phyloP scores from a whole-genome alignment of 192 early-diverging fungal species.

The Linnemannia hyalina region DNA sequence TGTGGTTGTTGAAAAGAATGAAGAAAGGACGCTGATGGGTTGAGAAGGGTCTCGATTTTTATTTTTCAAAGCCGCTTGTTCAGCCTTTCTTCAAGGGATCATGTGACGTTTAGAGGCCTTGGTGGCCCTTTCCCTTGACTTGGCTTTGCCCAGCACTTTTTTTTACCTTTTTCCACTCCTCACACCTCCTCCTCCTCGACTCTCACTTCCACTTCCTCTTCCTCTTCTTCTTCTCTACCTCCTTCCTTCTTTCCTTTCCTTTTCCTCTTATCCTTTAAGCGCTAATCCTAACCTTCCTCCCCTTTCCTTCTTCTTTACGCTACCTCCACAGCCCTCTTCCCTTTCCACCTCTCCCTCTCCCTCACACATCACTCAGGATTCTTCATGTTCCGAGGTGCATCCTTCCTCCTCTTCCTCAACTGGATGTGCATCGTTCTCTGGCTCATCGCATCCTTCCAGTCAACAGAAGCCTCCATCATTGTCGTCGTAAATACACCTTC shows the following conservation, averaged over 20 bases:
- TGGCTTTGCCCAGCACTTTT: neutral
- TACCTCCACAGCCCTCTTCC: neutral
- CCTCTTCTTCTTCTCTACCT: neutral
- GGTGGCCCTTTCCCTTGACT: neutral
- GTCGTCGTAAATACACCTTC: slow-evolving; percentile 47
- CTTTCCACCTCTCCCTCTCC: neutral
- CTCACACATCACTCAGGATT: neutral
- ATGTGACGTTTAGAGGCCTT: neutral
- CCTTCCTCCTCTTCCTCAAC: slow-evolving; percentile 37
- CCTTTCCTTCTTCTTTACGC: neutral
- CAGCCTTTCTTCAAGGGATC: neutral
- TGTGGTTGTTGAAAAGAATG: neutral
- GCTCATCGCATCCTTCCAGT: slow-evolving; percentile 40
- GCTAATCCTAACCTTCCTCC: neutral
- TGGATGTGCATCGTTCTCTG: slow-evolving; percentile 46
- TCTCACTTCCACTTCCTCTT: neutral
- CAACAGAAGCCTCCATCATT: slow-evolving; percentile 49
- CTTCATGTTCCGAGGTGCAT: slow-evolving; percentile 44
- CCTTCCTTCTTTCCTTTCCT: neutral
- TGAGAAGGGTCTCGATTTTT: neutral
- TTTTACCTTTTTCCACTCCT: neutral
- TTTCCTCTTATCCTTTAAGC: neutral
- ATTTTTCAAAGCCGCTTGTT: neutral
- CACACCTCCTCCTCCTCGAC: too few relatives aligned
- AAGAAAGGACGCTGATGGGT: neutral